Evolutionary conservation across 2,329 filamentous ascomycete genomes (phyloP).

Genomic region (Calonectria pseudoturangicola): DNA sequence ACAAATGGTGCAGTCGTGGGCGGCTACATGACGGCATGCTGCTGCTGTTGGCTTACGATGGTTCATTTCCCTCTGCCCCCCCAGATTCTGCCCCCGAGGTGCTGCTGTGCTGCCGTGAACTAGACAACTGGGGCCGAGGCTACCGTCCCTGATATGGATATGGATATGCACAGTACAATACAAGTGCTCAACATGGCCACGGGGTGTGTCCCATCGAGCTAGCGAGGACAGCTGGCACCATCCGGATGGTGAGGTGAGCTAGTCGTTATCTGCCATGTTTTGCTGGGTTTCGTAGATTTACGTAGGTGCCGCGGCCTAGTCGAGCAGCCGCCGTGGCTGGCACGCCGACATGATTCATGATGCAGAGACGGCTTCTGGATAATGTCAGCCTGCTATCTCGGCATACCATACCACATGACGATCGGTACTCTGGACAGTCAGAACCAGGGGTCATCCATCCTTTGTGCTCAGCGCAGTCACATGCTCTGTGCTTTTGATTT

Average conservation of each 20-base stretch:
- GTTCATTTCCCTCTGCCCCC: not conserved
- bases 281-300: not conserved
- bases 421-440: slow-evolving; percentile 15
- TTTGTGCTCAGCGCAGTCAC: slow-evolving; percentile 27
- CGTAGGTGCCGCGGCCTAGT: not conserved
- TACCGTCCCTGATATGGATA: too few species aligned
- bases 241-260: slow-evolving; percentile 1
- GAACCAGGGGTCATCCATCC: slow-evolving; percentile 3
- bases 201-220: not conserved
- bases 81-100: too few species aligned
- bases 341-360: slow-evolving; percentile 24
- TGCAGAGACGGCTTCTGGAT: slow-evolving; percentile 1
- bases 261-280: slow-evolving; percentile 21
- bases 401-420: slow-evolving; percentile 35
- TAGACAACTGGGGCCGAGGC: not conserved
- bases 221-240: slow-evolving; percentile 20
- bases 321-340: slow-evolving; percentile 6
- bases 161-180: too few species aligned
- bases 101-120: not conserved
- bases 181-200: not conserved
- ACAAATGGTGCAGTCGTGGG: slow-evolving; percentile 23
- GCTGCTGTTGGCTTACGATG: slow-evolving; percentile 14
- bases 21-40: slow-evolving; percentile 19
- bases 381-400: slow-evolving; percentile 22
- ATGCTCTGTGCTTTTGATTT: slow-evolving; percentile 30